Percentiles rank a stretch among this genome's conserved stretches.
These are phyloP conservation scores for Termitomyces sp. DNA, from an alignment of 768 basidiomycete species.

Conservation along the genomic window DNA sequence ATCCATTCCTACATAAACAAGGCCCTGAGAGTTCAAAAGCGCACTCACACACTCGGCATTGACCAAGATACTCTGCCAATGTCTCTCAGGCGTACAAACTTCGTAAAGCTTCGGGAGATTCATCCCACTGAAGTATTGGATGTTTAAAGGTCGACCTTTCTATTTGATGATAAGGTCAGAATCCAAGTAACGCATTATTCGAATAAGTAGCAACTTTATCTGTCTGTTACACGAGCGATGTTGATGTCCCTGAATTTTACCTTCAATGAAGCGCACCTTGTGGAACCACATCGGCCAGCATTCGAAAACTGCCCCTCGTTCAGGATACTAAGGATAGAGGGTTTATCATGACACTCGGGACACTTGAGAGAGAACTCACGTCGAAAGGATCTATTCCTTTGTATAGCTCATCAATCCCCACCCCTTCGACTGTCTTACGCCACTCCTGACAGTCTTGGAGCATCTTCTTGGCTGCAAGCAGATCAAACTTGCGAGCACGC, in stretches of 20 bases:
- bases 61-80: constrained; percentile 60
- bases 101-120: constrained; percentile 54
- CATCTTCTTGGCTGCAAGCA: constrained; percentile 59
- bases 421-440: constrained; percentile 57
- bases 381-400: constrained; percentile 61
- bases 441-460: constrained; percentile 61
- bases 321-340: constrained; percentile 51
- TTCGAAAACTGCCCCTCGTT: constrained; percentile 62
- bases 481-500: constrained; percentile 63
- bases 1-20: neutral
- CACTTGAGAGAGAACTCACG: constrained; percentile 32
- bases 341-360: neutral
- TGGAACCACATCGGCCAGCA: constrained; percentile 81
- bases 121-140: constrained; percentile 58
- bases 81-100: constrained; percentile 50
- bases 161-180: constrained; percentile 26
- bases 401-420: constrained; percentile 65
- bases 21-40: neutral
- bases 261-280: constrained; percentile 40
- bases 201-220: constrained; percentile 47
- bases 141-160: constrained; percentile 69
- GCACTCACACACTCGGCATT: constrained; percentile 50
- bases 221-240: constrained; percentile 32
- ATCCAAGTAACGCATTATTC: neutral
- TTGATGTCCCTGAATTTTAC: neutral